phyloP scores from a whole-genome alignment of 768 basidiomycete species.

The Boletus rufocinnamomeus region DNA sequence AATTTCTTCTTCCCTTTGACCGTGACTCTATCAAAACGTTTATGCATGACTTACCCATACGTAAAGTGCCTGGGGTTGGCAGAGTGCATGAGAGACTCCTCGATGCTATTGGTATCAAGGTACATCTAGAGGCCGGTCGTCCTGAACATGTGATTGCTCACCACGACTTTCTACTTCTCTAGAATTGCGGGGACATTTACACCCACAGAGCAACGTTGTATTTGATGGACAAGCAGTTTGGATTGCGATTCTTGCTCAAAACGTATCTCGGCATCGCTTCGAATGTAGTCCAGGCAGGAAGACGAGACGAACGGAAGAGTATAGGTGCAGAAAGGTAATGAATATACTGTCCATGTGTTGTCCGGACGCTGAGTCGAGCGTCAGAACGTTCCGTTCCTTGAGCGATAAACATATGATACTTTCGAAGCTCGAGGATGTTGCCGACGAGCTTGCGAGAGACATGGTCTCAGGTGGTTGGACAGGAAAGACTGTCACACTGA shows the following conservation, averaged over 20 bases:
- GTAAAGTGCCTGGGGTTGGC: constrained; percentile 88
- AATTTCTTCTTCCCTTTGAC: constrained; percentile 75
- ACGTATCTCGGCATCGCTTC: constrained; percentile 87
- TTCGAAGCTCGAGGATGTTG: constrained; percentile 76
- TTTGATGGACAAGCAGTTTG: constrained; percentile 88
- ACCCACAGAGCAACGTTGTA: constrained; percentile 69
- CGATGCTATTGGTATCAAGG: constrained; percentile 86
- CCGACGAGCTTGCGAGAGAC: constrained; percentile 78
- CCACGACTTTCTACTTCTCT: neutral
- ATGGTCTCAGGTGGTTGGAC: constrained; percentile 79
- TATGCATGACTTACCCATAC: constrained; percentile 80
- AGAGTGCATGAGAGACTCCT: constrained; percentile 87
- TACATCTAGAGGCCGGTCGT: constrained; percentile 5
- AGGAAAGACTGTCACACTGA: constrained; percentile 87
- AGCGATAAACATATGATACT: constrained; percentile 67
- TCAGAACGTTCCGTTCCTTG: constrained; percentile 76
- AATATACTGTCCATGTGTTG: neutral
- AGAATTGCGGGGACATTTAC: constrained; percentile 93
- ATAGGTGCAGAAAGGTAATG: constrained; percentile 85
- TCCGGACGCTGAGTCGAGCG: neutral
- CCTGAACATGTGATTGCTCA: neutral
- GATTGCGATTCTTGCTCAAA: constrained; percentile 70
- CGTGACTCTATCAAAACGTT: constrained; percentile 65
- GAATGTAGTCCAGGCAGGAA: constrained; percentile 74
- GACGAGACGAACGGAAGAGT: constrained; percentile 84